Base-by-base conservation (phyloP, 2,329 filamentous ascomycete species). In the Zasmidium citrigriseum region DNA sequence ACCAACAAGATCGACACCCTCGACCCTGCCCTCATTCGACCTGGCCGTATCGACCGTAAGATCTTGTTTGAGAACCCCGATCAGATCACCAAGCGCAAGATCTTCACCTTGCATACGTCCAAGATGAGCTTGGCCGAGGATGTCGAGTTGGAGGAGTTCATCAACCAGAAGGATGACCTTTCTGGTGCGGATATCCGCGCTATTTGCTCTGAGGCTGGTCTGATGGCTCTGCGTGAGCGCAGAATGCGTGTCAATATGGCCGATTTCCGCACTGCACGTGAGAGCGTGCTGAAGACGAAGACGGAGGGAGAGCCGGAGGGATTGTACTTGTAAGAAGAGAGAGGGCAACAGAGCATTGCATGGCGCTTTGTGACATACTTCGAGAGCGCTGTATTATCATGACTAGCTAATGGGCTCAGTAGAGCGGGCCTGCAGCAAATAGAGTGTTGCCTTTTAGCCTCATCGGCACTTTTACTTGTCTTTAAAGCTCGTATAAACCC, bases 1-100 rank as follows among this genome's bases (percentile, higher is more conserved):
- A 99, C 95, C 67, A 99, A 99, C 87, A 99, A 99, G 86, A 99
- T 99, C 67, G 96, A 99, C 68, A 96, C 91, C 3, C 83, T 99
- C 24, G 96, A 99, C 72, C 95, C 95, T 55, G 95, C 95, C 18
- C 83, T 99, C 67, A 99, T 99, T 73, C 89, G 95, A 67, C 95
- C 95, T 46, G 95, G 95, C 64, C 93, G 95, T 83, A 99, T 99
- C 76, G 95, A 99, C 77, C 89, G 95, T 69, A 99, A 99, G 85
- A 99, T 99, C 74, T 79, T 89, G 64, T 89, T 89, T 64, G 86
- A 89, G 77, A 89, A 87, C 70, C 86, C 86, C 22, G 86, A 89
- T 68, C 86, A 97, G 82, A 93, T 93, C 77, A 99, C 95, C 58
- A 89, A 89, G 80, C 85, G 93, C 82, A 99, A 99, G 88, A 99